Base-by-base conservation (phyloP, 345 rosid genomes). In the Salix koriyanagi region DNA sequence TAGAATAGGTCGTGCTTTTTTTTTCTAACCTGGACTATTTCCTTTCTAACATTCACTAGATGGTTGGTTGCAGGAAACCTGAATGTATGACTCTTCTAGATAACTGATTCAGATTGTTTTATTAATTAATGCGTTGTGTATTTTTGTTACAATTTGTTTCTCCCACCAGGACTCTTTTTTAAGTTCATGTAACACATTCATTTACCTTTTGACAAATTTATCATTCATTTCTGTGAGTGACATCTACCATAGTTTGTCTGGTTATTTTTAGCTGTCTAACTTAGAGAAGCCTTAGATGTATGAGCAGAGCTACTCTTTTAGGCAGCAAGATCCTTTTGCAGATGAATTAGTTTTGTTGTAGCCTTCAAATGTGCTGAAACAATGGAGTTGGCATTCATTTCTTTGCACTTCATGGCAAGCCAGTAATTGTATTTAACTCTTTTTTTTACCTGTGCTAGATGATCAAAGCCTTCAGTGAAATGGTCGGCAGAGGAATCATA, bases 301-400 rank as follows among this genome's bases (percentile, higher is more conserved):
- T 48, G 75, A 67, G n/a, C 26, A 56, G 26, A n/a, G 28, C 7
- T 48, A 69, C 75, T 50, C 62, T 21, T 15, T 65, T 21, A 37
- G 56, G 66, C 25, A 75, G 21, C 42, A 19, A 21, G 61, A 56
- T 69, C 61, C 48, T 25, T 60, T 28, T 82, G 67, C 71, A 37
- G n/a, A 71, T 69, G 32, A 62, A 71, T 73, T 18, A 5, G 4
- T 28, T 44, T 58, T 75, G 28, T 65, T 69, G 28, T 71, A 65
- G 67, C 36, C 54, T 67, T 71, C 37, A 77, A 62, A 77, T 71
- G 46, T 30, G 61, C 44, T 50, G 65, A 37, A 56, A 37, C 58
- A 37, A 61, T 61, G 28, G 54, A 23, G 71, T 39, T 75, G 73
- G 65, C 48, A 69, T 75, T 76, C 32, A 67, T 71, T 36, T 71